Evolutionary conservation across 768 basidiomycete species (phyloP), one percentile per base, ranked within the genome.

Genomic region (Suillus hirtellus): DNA sequence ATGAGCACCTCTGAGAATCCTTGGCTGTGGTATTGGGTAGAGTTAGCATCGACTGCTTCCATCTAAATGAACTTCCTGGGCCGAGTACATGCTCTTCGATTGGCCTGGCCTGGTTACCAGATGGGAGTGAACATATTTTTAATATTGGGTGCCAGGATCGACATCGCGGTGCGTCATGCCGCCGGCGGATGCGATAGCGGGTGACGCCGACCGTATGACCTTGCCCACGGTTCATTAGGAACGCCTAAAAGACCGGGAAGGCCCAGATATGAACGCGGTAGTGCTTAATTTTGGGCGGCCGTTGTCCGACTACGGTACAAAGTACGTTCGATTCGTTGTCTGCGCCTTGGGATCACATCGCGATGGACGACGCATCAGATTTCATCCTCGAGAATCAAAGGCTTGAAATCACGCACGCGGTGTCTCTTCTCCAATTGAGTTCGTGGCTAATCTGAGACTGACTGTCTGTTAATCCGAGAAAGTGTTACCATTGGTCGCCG

Each of bases 101-200:
- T 5, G 21, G n/a, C 21, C 6, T 17, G 15, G 1, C 15, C 15
- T 50, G 49, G 49, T 50, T 31, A 50, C 49, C 49, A 50, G 49
- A 27, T 27, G 49, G 2, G 3, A 50, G 14, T 50, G 24, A 50
- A 50, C 49, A 27, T 3, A 50, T 31, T 50, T 27, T 53, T 34
- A 53, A 53, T 53, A 34, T 53, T 53, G 50, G 31, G 9, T 10
- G 9, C 27, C 19, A 34, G 52, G 52, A 53, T 53, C 52, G 52
- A 53, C 52, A 5, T 34, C 31, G 9, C 27, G 5, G 27, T 34
- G 50, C 31, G 31, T 52, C 52, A 56, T 56, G 15, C 55, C 55
- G 55, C 55, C 55, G 55, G 55, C 55, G 54, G 54, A 37, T 55
- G 37, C 21, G 54, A 55, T 15, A 38, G 2, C 31, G 11, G 35